A percentile compares a stretch with the other conserved stretches of the same genome.
phyloP scores from a whole-genome alignment of 495 filamentous ascomycete genomes.

The Bombardia bombarda region DNA sequence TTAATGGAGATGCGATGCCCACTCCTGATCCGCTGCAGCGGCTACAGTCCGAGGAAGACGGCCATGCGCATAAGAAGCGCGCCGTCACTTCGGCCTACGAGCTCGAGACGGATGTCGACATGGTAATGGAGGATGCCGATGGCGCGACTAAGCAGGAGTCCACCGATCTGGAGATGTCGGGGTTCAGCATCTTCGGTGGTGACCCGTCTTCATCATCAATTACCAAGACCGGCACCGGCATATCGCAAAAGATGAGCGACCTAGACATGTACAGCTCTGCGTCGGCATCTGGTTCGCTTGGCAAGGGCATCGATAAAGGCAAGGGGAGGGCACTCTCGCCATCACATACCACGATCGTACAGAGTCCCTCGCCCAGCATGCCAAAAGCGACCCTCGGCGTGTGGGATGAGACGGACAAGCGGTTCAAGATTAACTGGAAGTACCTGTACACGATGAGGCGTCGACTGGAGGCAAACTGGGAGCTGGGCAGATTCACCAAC shows the following conservation, averaged over 20 bases:
- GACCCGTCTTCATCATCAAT: slow-evolving; percentile 8
- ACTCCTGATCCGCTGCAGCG: slow-evolving; percentile 21
- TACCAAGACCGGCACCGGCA: not conserved
- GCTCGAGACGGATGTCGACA: slow-evolving; percentile 36
- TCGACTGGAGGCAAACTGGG: slow-evolving; percentile 86
- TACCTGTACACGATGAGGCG: slow-evolving; percentile 84
- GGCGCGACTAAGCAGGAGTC: slow-evolving; percentile 19
- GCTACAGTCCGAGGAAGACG: slow-evolving; percentile 26
- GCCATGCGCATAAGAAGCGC: slow-evolving; percentile 37
- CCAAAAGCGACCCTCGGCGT: slow-evolving; percentile 33
- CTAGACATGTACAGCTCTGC: slow-evolving; percentile 10
- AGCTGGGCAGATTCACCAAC: slow-evolving; percentile 66
- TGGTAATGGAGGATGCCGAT: slow-evolving; percentile 36
- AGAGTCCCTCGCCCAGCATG: slow-evolving; percentile 16
- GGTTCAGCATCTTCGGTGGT: slow-evolving; percentile 31
- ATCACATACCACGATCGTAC: slow-evolving; percentile 3
- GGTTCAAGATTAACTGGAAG: slow-evolving; percentile 65
- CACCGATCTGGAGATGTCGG: slow-evolving; percentile 16
- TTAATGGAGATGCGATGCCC: slow-evolving; percentile 22
- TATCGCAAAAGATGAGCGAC: slow-evolving; percentile 10
- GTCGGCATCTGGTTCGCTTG: slow-evolving; percentile 5
- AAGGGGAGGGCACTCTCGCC: slow-evolving; percentile 19
- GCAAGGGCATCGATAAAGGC: slow-evolving; percentile 20
- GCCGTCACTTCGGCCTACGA: slow-evolving; percentile 29
- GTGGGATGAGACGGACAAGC: slow-evolving; percentile 30